Evolutionary conservation across 768 basidiomycete species (phyloP), one percentile per base, ranked within the genome.

Genomic region (Peribolospora baueri): DNA sequence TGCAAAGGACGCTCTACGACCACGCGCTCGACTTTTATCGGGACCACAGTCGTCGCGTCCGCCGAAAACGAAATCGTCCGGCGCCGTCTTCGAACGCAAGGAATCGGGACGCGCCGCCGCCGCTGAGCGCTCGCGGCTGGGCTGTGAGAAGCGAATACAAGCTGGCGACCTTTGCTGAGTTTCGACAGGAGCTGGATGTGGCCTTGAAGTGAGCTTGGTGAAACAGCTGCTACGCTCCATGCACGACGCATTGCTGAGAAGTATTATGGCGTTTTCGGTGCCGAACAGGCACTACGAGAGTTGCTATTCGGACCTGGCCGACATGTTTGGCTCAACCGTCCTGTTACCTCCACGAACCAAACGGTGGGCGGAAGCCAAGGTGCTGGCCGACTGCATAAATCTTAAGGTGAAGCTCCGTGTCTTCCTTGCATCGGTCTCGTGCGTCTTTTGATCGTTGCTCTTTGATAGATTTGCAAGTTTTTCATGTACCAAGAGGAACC

Each of bases 301-400:
- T 62, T 86, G 85, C 9, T 91, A 91, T 69, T 75, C 75, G 42
- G 80, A 75, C 52, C 71, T 95, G 4, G 72, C 79, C 51, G 78
- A 81, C 55, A 87, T 93, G 82, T 91, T 95, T 64, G 78, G 80
- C 3, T 86, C 85, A 25, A 11, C 14, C 46, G 38, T 48, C 10
- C 50, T 84, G 51, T 70, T 93, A 6, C 84, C 84, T 1, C 87
- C 88, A 5, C 76, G 91, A 7, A 95, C 88, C 2, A 98, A 97
- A 65, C 75, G 91, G 40, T 97, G 91, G 91, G 88, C 90, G 11
- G 93, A 98, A 67, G 91, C 91, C 3, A 93, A 90, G 66, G 93
- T 97, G 2, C 74, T 97, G 2, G 87, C 85, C 0, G 93, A 98
- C 65, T 84, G 85, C 60, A 80, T 95, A 58, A 84, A 80, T 56